These are phyloP conservation scores for Pittosporum tobira DNA, from an alignment of 129 eudicot genomes.

Conservation along the genomic window DNA sequence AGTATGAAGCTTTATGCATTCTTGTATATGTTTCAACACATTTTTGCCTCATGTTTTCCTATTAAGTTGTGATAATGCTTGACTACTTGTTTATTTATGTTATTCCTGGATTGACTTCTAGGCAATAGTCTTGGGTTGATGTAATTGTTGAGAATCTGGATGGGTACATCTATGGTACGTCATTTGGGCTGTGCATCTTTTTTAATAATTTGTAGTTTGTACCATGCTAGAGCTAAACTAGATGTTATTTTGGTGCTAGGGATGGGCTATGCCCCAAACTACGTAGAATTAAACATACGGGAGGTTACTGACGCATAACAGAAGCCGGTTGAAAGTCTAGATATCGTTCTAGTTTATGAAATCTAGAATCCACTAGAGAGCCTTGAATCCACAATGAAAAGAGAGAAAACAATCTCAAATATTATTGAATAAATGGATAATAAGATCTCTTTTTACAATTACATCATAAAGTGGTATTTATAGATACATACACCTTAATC, in stretches of 20 bases:
- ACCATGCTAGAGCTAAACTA: background rate
- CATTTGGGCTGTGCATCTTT: background rate
- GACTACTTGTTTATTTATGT: background rate
- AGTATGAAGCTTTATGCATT: background rate
- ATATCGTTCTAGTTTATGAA: too few relatives aligned
- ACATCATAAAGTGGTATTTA: too few relatives aligned
- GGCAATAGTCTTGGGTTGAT: background rate
- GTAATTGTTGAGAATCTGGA: background rate
- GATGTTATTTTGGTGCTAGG: background rate
- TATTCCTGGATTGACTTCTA: background rate
- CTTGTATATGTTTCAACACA: background rate
- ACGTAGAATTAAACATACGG: too few relatives aligned
- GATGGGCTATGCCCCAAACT: background rate
- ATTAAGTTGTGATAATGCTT: conserved; percentile 3
- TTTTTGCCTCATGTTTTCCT: background rate
- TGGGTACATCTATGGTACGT: background rate
- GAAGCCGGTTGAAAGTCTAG: too few relatives aligned
- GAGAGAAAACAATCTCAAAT: too few relatives aligned
- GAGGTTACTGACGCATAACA: too few relatives aligned
- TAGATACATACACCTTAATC: too few relatives aligned
- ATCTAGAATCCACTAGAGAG: too few relatives aligned
- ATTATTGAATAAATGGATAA: too few relatives aligned
- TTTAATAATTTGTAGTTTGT: background rate
- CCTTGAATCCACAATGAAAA: too few relatives aligned
- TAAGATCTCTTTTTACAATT: too few relatives aligned